Evolutionary conservation across 441 rosid species (phyloP), one percentile per base, ranked within the genome.

Genomic region (Arabidopsis lyrata): DNA sequence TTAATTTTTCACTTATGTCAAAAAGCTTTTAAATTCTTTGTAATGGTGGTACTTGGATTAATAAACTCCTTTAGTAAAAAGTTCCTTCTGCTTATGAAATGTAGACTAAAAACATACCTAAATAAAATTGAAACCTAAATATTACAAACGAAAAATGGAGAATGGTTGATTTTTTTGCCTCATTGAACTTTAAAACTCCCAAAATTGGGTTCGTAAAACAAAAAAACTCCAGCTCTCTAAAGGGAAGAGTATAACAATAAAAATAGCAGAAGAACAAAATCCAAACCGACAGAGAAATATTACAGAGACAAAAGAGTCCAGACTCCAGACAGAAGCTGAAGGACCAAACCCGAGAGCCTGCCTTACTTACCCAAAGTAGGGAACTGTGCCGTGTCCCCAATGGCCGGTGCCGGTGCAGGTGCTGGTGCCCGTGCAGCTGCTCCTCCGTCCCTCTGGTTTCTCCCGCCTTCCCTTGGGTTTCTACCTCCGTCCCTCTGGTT

Each of bases 291-390:
- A 16, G 13, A 45, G 41, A 68, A 55, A 62, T 35, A 63, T 57
- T 41, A 64, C 67, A 70, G 49, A 49, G 66, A 56, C 18, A 14
- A 54, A 24, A 48, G 49, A 48, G 72, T 11, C 22, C 29, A 22
- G 13, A 35, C 10, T 11, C 22, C 29, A 22, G 13, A 35, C 10
- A 31, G 44, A 56, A 15, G 42, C 64, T 20, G 29, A 56, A 52
- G 31, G 64, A 32, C 72, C 49, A 20, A 58, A 49, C 34, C 20
- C 3, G 14, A 45, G 49, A 35, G 6, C 54, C 56, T 90, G 9
- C 61, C 59, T 90, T 85, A 96, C 84, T 93, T 93, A 69, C 96
- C 91, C 85, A 95, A 80, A n/a, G 97, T 16, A 24, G 99, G 99
- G 89, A 95, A 93, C 63, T 89, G 93, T 35, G 86, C 89, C 0